Conservation (phyloP, 2,329 filamentous ascomycete genomes). For the Fusarium sulawesiense region DNA sequence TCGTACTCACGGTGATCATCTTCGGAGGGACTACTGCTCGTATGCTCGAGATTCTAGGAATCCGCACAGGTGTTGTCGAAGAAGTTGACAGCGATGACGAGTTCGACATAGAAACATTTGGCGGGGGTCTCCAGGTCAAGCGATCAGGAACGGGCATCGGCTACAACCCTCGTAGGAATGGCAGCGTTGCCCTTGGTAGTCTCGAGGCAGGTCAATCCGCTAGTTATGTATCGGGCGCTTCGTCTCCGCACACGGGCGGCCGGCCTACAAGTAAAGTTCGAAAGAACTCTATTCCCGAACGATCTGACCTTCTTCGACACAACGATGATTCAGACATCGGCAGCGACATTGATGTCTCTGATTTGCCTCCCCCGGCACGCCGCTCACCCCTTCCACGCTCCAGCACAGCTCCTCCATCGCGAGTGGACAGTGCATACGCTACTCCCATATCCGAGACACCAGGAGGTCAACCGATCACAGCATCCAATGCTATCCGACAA, state of each 20-base stretch:
- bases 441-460: conserved; percentile 48
- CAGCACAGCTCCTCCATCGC: conserved; percentile 43
- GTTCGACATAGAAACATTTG: conserved; percentile 90
- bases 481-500: conserved; percentile 80
- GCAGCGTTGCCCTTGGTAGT: conserved; percentile 68
- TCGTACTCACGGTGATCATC: conserved; percentile 97
- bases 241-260: conserved; percentile 59
- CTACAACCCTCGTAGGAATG: conserved; percentile 76
- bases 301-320: conserved; percentile 65
- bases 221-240: conserved; percentile 66
- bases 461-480: conserved; percentile 65
- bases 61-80: conserved; percentile 94
- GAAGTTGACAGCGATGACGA: conserved; percentile 98
- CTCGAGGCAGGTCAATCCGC: conserved; percentile 56
- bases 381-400: conserved; percentile 52
- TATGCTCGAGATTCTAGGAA: conserved; percentile 98
- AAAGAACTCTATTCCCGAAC: conserved; percentile 64
- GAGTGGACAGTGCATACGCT: conserved; percentile 47
- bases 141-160: conserved; percentile 81
- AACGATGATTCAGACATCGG: conserved; percentile 68
- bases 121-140: conserved; percentile 81
- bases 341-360: conserved; percentile 74
- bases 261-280: conserved; percentile 64
- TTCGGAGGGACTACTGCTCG: conserved; percentile 97
- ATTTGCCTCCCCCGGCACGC: conserved; percentile 71